Conservation (phyloP, 306 rosid genomes). For the Potentilla sterilis region DNA sequence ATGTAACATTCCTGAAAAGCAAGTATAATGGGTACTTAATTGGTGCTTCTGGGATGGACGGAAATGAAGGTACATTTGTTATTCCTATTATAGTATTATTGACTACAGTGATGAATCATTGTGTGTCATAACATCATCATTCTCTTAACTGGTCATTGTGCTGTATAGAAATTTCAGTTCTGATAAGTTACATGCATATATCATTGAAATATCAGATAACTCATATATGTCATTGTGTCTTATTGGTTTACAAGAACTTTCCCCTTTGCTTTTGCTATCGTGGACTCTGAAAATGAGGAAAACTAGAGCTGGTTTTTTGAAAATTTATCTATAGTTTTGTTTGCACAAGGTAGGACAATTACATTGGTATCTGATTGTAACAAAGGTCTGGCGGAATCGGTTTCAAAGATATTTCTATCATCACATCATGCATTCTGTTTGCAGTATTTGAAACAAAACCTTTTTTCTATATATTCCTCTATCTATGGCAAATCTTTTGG, state of each 20-base stretch:
- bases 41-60: not conserved
- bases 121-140: not conserved
- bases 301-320: constrained; percentile 7
- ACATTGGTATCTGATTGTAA: not conserved
- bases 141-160: no score
- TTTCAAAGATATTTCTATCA: constrained; percentile 1
- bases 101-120: not conserved
- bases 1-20: not conserved
- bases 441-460: constrained; percentile 2
- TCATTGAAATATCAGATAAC: not conserved
- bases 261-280: constrained; percentile 3
- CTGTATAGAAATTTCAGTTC: not conserved
- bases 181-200: not conserved
- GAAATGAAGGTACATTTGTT: constrained; percentile 13
- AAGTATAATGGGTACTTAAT: not conserved
- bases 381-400: not conserved
- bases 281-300: not conserved
- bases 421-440: constrained; percentile 1
- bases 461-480: not conserved
- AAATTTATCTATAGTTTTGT: constrained; percentile 6
- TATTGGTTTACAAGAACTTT: not conserved
- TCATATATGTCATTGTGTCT: not conserved
- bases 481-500: not conserved
- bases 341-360: not conserved
- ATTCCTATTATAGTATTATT: not conserved